These are phyloP conservation scores for Mycosphaerella sp. DNA, from an alignment of 2,329 filamentous ascomycete genomes.

Conservation along the genomic window DNA sequence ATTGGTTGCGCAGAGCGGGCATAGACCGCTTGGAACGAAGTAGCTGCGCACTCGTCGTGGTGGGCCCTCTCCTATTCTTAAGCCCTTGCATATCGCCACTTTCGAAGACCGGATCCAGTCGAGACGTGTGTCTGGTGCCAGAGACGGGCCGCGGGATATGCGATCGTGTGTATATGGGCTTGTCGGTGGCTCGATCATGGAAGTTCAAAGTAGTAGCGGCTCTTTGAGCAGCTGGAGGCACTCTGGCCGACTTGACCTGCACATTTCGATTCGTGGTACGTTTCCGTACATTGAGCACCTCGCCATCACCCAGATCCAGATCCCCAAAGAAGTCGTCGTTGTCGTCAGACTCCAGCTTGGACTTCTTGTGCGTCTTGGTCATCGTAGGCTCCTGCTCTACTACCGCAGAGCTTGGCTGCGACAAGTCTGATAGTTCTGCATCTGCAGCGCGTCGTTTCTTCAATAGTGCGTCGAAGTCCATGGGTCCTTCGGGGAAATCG, in stretches of 20 bases:
- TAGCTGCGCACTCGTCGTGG: slow-evolving; percentile 49
- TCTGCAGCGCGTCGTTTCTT: slow-evolving; percentile 58
- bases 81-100: slow-evolving; percentile 67
- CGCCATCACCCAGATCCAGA: slow-evolving; percentile 77
- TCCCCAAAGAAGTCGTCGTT: slow-evolving; percentile 77
- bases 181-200: slow-evolving; percentile 60
- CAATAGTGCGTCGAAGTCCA: slow-evolving; percentile 75
- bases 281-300: slow-evolving; percentile 68
- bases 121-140: slow-evolving; percentile 46
- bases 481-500: slow-evolving; percentile 70
- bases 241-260: slow-evolving; percentile 65
- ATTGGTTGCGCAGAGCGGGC: slow-evolving; percentile 48
- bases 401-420: slow-evolving; percentile 23
- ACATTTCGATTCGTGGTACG: slow-evolving; percentile 85
- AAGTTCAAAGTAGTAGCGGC: slow-evolving; percentile 84
- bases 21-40: slow-evolving; percentile 56
- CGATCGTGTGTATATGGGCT: slow-evolving; percentile 44
- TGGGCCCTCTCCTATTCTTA: slow-evolving; percentile 50
- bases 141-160: slow-evolving; percentile 73
- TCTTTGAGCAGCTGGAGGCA: slow-evolving; percentile 60
- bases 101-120: slow-evolving; percentile 89
- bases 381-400: slow-evolving; percentile 34
- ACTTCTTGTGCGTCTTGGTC: slow-evolving; percentile 32
- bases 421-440: slow-evolving; percentile 31
- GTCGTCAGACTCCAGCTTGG: slow-evolving; percentile 30